Conservation (phyloP, 2,329 filamentous ascomycete species). For the Paraphoma chrysanthemicola region DNA sequence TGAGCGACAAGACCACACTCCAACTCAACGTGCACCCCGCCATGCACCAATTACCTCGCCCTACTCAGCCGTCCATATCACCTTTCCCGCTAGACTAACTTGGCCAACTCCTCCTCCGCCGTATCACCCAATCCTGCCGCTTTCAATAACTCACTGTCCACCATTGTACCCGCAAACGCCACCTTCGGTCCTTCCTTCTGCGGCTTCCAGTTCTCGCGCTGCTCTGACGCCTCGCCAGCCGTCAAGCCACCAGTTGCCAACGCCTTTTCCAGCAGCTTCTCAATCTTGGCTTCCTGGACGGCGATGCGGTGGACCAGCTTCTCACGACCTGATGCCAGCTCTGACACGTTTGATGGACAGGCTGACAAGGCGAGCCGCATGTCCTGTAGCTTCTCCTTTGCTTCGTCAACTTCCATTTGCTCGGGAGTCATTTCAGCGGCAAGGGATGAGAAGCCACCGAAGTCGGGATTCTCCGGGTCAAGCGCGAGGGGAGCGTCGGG, state of each 20-base stretch:
- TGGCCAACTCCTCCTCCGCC: conserved; percentile 23
- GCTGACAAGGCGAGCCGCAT: conserved; percentile 28
- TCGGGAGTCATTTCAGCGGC: conserved; percentile 22
- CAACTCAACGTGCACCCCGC: neutral
- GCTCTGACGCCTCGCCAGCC: conserved; percentile 17
- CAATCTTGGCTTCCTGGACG: conserved; percentile 20
- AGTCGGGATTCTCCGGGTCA: conserved; percentile 8
- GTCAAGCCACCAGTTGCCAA: conserved; percentile 22
- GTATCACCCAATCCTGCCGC: conserved; percentile 34
- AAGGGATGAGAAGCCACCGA: neutral
- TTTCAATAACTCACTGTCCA: conserved; percentile 39
- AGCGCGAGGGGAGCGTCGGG: conserved; percentile 21
- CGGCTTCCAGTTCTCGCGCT: conserved; percentile 26
- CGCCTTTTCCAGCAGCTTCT: conserved; percentile 21
- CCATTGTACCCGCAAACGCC: conserved; percentile 37
- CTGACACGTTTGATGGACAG: conserved; percentile 19
- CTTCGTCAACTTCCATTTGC: conserved; percentile 24
- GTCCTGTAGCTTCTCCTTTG: conserved; percentile 8
- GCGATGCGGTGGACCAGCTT: conserved; percentile 27
- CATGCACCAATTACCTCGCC: neutral
- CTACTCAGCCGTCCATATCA: no score
- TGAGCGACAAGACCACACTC: no score
- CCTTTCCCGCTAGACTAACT: conserved; percentile 5
- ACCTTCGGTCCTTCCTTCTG: conserved; percentile 28
- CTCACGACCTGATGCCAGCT: conserved; percentile 22